These are phyloP conservation scores for Phellopilus nigrolimitatus DNA, from an alignment of 1,284 basidiomycete genomes.

Conservation along the genomic window DNA sequence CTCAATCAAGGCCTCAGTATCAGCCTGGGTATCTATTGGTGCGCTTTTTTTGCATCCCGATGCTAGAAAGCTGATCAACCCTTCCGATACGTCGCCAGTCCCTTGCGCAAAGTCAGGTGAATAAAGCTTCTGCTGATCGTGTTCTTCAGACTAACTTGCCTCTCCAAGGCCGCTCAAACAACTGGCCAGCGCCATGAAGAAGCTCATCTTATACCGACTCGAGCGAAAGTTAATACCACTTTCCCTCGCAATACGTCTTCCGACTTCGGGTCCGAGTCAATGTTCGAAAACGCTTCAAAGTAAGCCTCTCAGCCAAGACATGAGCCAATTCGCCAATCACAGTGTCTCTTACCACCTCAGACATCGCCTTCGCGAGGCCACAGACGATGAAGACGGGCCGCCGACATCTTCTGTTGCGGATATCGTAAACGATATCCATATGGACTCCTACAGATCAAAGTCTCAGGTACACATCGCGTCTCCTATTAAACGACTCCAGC, in stretches of 20 bases:
- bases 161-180: constrained; percentile 45
- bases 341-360: constrained; percentile 13
- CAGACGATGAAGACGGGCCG: constrained; percentile 69
- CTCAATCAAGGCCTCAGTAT: constrained; percentile 67
- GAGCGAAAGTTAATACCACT: constrained; percentile 69
- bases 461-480: constrained; percentile 38
- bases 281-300: constrained; percentile 65
- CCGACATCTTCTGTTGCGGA: constrained; percentile 67
- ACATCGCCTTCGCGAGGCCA: constrained; percentile 50
- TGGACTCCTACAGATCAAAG: constrained; percentile 39
- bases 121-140: constrained; percentile 10
- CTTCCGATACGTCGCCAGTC: constrained; percentile 37
- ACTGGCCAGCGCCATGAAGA: constrained; percentile 62
- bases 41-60: constrained; percentile 19
- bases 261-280: constrained; percentile 74
- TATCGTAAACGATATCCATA: constrained; percentile 54
- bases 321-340: neutral
- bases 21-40: constrained; percentile 76
- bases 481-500: neutral
- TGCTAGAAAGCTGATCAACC: neutral
- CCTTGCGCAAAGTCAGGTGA: constrained; percentile 52
- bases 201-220: constrained; percentile 63
- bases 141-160: constrained; percentile 13
- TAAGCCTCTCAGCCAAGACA: constrained; percentile 26
- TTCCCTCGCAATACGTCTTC: constrained; percentile 55